Evolutionary conservation across 768 basidiomycete genomes (phyloP).

Genomic region (Rickenella mellea): DNA sequence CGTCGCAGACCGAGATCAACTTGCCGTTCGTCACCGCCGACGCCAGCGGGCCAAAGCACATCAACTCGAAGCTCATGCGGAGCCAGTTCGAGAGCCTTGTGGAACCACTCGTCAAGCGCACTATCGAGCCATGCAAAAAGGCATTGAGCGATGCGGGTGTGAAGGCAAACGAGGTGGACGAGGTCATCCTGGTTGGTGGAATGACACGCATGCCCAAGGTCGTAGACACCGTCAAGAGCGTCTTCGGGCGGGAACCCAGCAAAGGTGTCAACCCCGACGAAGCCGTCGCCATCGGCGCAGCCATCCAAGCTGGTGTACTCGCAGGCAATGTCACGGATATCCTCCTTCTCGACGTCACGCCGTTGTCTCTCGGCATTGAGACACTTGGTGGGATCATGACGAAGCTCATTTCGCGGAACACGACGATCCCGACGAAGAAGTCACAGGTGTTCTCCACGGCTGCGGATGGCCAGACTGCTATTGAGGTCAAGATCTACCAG

Average conservation of each 20-base stretch:
- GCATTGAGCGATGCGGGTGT: slow-evolving; percentile 89
- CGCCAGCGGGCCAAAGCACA: slow-evolving; percentile 91
- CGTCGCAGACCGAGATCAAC: slow-evolving; percentile 93
- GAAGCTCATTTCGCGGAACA: slow-evolving; percentile 95
- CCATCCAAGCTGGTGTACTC: slow-evolving; percentile 96
- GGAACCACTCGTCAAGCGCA: slow-evolving; percentile 72
- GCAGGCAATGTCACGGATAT: slow-evolving; percentile 96
- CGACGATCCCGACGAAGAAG: slow-evolving; percentile 99
- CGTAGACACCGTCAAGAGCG: slow-evolving; percentile 81
- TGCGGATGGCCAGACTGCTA: slow-evolving; percentile 98
- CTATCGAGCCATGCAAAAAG: slow-evolving; percentile 95
- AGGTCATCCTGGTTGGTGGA: slow-evolving; percentile 97
- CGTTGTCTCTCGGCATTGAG: slow-evolving; percentile 92
- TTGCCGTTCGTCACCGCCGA: slow-evolving; percentile 97
- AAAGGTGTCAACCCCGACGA: slow-evolving; percentile 99
- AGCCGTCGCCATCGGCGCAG: slow-evolving; percentile 96
- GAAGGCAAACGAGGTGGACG: slow-evolving; percentile 87
- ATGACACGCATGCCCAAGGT: slow-evolving; percentile 99
- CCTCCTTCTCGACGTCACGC: slow-evolving; percentile 90
- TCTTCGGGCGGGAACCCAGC: slow-evolving; percentile 94
- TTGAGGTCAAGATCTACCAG: slow-evolving; percentile 99
- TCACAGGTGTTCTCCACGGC: slow-evolving; percentile 98
- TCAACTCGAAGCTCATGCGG: slow-evolving; percentile 84
- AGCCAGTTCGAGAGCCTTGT: slow-evolving; percentile 88
- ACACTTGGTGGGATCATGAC: slow-evolving; percentile 99